Percentiles rank a stretch among this genome's conserved stretches.
Conservation (phyloP, 1,284 basidiomycete genomes). For the Wallemia mellicola region DNA sequence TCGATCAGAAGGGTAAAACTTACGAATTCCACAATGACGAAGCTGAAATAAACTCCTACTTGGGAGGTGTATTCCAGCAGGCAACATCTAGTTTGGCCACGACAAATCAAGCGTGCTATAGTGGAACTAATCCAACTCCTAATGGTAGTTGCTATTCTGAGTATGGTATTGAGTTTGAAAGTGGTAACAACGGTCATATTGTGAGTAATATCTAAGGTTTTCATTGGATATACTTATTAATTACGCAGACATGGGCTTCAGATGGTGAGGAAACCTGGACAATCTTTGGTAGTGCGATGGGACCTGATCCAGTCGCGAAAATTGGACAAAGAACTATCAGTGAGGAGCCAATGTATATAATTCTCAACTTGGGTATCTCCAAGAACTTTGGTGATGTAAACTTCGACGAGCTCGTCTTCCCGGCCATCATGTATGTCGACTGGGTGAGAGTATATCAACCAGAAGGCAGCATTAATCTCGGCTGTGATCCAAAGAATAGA, state of each 20-base stretch:
- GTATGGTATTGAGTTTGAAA: constrained; percentile 9
- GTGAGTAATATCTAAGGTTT: neutral
- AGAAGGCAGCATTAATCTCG: constrained; percentile 26
- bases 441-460: constrained; percentile 7
- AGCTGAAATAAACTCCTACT: constrained; percentile 9
- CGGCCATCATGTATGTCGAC: constrained; percentile 6
- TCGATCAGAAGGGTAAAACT: constrained; percentile 5
- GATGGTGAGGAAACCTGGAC: constrained; percentile 40
- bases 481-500: constrained; percentile 47
- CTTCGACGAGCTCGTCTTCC: constrained; percentile 5
- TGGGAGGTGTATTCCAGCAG: constrained; percentile 12
- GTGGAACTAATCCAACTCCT: constrained; percentile 6
- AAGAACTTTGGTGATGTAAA: constrained; percentile 7
- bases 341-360: constrained; percentile 38
- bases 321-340: constrained; percentile 45
- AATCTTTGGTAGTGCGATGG: constrained; percentile 37
- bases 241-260: constrained; percentile 27
- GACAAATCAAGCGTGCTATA: constrained; percentile 9
- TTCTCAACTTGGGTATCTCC: constrained; percentile 7
- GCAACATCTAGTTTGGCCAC: constrained; percentile 11
- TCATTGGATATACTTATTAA: neutral
- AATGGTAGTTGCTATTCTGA: constrained; percentile 3
- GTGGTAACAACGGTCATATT: neutral
- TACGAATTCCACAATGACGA: constrained; percentile 3
- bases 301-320: constrained; percentile 29